Conservation (phyloP, 148 eudicot genomes). For the Limonium bicolor region DNA sequence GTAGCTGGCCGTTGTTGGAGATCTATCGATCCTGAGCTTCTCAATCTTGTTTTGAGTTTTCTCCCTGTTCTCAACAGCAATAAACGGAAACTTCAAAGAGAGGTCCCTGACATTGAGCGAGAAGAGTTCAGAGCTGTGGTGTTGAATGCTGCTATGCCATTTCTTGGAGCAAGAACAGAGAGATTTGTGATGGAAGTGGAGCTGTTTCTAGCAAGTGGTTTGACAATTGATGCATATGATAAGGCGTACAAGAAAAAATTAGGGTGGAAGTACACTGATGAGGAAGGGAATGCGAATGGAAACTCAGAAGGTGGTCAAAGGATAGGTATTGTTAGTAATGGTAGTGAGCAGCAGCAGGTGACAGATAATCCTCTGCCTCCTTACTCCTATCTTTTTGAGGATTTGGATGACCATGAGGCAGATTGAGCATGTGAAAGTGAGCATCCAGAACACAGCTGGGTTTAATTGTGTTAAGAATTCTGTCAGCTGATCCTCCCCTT, state of each 20-base stretch:
- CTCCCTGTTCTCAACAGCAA: conserved; percentile 20
- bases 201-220: conserved; percentile 62
- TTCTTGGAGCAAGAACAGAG: conserved; percentile 50
- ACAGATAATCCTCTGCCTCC: conserved; percentile 15
- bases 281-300: conserved; percentile 15
- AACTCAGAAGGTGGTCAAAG: conserved; percentile 14
- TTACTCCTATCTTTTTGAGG: conserved; percentile 34
- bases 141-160: conserved; percentile 50
- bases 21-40: not conserved
- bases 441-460: no score
- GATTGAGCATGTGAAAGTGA: no score
- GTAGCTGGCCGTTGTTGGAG: not conserved
- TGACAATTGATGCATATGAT: conserved; percentile 65
- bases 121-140: conserved; percentile 43
- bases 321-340: not conserved
- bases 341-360: no score
- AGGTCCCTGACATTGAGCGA: conserved; percentile 19
- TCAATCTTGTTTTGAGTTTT: not conserved
- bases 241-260: conserved; percentile 38
- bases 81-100: conserved; percentile 14
- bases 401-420: conserved; percentile 24
- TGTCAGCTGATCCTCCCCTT: no score
- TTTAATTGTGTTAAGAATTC: no score
- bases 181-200: conserved; percentile 58
- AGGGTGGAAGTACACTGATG: conserved; percentile 40